Percentiles rank a stretch among this genome's conserved stretches.
These are phyloP conservation scores for Phytophthora pluvialis DNA, from an alignment of 352 stramenopile genomes.

Conservation along the genomic window DNA sequence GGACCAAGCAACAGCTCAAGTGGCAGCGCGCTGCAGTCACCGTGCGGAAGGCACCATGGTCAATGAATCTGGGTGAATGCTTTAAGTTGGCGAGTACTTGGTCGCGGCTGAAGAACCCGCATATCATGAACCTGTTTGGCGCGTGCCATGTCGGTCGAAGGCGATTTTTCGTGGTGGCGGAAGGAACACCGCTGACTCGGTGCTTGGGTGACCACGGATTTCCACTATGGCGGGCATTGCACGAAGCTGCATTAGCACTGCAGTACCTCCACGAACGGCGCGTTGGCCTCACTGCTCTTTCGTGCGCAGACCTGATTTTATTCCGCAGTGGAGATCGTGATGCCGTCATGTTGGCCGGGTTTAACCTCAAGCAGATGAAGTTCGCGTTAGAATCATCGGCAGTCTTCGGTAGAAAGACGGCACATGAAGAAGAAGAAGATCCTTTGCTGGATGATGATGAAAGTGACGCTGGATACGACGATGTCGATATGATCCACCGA, in stretches of 20 bases:
- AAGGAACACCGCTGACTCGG: slow-evolving; percentile 32
- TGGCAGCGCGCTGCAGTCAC: slow-evolving; percentile 38
- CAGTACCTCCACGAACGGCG: slow-evolving; percentile 35
- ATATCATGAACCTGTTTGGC: slow-evolving; percentile 40
- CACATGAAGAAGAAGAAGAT: slow-evolving; percentile 13
- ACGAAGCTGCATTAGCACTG: slow-evolving; percentile 37
- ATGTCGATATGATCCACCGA: slow-evolving; percentile 30
- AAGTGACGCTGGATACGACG: slow-evolving; percentile 21
- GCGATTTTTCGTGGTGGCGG: slow-evolving; percentile 38
- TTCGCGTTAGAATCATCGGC: slow-evolving; percentile 9
- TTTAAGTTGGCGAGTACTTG: slow-evolving; percentile 31
- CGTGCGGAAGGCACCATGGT: slow-evolving; percentile 23
- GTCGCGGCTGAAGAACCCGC: slow-evolving; percentile 34
- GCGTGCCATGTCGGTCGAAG: slow-evolving; percentile 37
- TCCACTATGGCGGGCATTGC: slow-evolving; percentile 37
- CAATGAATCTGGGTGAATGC: slow-evolving; percentile 18
- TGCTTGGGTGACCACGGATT: slow-evolving; percentile 36
- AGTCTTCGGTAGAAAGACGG: slow-evolving; percentile 8
- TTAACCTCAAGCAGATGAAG: slow-evolving; percentile 35
- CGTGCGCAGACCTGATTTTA: slow-evolving; percentile 39
- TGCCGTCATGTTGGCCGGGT: slow-evolving; percentile 29
- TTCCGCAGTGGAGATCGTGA: slow-evolving; percentile 29
- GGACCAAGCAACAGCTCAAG: slow-evolving; percentile 31
- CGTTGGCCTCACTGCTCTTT: slow-evolving; percentile 30
- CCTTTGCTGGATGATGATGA: slow-evolving; percentile 30